Base-by-base conservation (phyloP, 352 stramenopile genomes). In the Phytopythium mirpurense region DNA sequence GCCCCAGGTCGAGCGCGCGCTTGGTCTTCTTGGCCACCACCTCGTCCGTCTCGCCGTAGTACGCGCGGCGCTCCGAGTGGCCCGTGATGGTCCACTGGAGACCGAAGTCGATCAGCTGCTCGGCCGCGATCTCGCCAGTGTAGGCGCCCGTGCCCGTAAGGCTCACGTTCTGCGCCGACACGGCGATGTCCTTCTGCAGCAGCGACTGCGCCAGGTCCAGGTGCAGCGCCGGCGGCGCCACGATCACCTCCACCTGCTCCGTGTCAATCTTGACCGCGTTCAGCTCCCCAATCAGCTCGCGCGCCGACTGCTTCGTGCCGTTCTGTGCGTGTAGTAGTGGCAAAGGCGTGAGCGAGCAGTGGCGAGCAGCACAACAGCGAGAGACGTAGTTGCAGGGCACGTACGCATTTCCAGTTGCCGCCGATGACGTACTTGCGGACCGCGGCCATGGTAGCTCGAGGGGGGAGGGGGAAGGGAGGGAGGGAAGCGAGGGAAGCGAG, bases 21-120 rank as follows among this genome's bases (percentile, higher is more conserved):
- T 88, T 90, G 51, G 88, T 93, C 75, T 98, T 96, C 38, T 77
- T 64, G 54, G 96, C 96, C 57, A 98, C 94, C 54, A 92, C 77
- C 60, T 90, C 68, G 63, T 98, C 86, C 26, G 79, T 87, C 65
- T 97, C 75, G 92, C 61, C 34, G 60, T 90, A 94, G 54, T 85
- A 88, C 24, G 78, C 68, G 51, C 89, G 81, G 59, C 89, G 77
- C 68, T 97, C 89, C 19, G 83, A 96, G 72, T 97, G 89, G 42
- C 89, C 89, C 0, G 86, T 81, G 50, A 97, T 78, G 27, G 70
- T 81, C 70, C 70, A 81, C 43, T 79, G 46, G 0, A 84, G 52
- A 2, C 70, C 73, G 38, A 84, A 75, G 62, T 84, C 70, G 6
- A 96, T 67, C 35, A 98, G 64, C 81, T 98, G 88, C 56, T 91